Percentiles rank a stretch among this genome's conserved stretches.
Evolutionary conservation across 75 land plant genomes (phyloP).

Genomic region (Picea glauca): DNA sequence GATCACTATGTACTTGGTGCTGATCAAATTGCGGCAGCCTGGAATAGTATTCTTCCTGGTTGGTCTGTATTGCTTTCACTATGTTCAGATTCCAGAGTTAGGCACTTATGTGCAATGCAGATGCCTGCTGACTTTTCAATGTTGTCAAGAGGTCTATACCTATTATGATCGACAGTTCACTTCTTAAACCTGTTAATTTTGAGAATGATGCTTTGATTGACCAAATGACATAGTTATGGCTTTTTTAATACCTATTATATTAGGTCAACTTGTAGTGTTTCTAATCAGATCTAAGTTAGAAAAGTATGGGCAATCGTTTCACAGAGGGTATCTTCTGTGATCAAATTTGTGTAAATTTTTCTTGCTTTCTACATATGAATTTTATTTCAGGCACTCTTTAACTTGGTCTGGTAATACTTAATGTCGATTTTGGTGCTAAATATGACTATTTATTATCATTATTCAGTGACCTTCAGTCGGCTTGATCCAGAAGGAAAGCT

Average conservation of each 20-base stretch:
- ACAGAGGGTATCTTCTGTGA: background rate
- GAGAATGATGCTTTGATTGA: background rate
- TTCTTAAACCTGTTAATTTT: background rate
- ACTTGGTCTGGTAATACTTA: background rate
- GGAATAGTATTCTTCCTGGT: too few relatives aligned
- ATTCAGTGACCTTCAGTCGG: slow-evolving; percentile 87
- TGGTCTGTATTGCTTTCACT: too few relatives aligned
- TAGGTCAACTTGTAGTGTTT: background rate
- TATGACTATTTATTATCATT: slow-evolving; percentile 4
- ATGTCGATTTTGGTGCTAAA: slow-evolving; percentile 2
- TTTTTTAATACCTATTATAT: background rate
- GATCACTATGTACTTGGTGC: background rate
- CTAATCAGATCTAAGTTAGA: background rate
- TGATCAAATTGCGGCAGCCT: background rate
- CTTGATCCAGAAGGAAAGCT: slow-evolving; percentile 93
- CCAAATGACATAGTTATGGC: background rate
- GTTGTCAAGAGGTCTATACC: background rate
- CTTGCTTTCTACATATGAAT: background rate
- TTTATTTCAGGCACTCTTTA: background rate
- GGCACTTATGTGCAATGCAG: too few relatives aligned
- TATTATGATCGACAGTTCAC: background rate
- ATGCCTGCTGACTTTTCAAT: too few relatives aligned
- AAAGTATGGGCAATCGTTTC: background rate
- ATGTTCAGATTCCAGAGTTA: too few relatives aligned
- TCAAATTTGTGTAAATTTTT: background rate